Base-by-base conservation (phyloP, 2,329 filamentous ascomycete species). In the Pseudopyrenochaeta lycopersici region DNA sequence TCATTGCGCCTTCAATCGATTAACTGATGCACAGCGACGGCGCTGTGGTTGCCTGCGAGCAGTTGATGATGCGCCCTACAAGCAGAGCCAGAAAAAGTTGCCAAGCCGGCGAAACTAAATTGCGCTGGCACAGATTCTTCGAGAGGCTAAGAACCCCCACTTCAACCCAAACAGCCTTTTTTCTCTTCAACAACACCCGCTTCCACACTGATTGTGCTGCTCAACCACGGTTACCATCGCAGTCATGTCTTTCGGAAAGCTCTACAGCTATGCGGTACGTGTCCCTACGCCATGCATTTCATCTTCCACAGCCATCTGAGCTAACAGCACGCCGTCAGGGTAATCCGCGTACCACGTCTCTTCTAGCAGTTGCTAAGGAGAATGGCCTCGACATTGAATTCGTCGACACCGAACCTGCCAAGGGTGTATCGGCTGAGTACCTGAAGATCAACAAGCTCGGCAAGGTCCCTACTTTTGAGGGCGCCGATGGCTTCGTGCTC, bases 231-330 rank as follows among this genome's bases (percentile, higher is more conserved):
- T 54, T 48, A 47, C 62, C 54, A 61, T 56, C 60, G 74, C 78
- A 83, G 91, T 86, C 80, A 96, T 96, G 90, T 85, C 91, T 78
- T 98, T 99, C 87, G 95, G 95, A 84, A 99, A 96, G 85, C 88
- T 99, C 76, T 98, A 95, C 88, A 90, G 90, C 78, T 87, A 86
- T 80, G 78, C 86, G 82, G 94, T 73, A 56, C 12, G 63, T 64
- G 36, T 30, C 6, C 21, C 23, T 18, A n/a, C 15, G 15, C 54
- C 43, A 21, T 21, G 21, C 30, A 21, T 29, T 14, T 33, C 46
- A 62, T 43, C 49, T 36, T 18, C 39, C 17, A n/a, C 23, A 35
- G 15, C 3, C 32, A 52, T 58, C 65, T 62, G 64, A 67, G 57
- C 62, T 69, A 67, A 73, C 65, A 57, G 51, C 54, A 48, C 41